phyloP scores from a whole-genome alignment of 257 asterid genomes.

The Capsicum baccatum region DNA sequence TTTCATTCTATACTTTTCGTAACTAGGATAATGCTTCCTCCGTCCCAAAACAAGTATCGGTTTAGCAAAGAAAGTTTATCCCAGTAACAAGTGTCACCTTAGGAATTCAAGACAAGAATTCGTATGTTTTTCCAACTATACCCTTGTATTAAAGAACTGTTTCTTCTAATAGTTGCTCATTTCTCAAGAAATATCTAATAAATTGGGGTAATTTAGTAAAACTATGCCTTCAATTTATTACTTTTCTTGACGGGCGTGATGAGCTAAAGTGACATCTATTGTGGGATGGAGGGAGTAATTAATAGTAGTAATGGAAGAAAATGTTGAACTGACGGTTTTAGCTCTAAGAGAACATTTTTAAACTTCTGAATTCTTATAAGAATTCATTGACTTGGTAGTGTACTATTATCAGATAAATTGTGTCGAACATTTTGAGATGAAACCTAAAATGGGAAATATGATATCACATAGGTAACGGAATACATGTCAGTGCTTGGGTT shows the following conservation, averaged over 20 bases:
- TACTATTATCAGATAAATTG: not conserved
- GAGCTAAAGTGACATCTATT: too few relatives aligned
- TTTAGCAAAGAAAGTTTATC: too few relatives aligned
- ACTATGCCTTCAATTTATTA: too few relatives aligned
- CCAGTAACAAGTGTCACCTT: too few relatives aligned
- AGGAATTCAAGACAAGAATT: too few relatives aligned
- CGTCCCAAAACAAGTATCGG: too few relatives aligned
- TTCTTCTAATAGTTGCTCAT: too few relatives aligned
- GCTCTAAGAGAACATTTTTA: constrained; percentile 4
- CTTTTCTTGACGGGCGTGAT: too few relatives aligned
- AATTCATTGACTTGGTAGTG: not conserved
- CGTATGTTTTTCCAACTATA: too few relatives aligned
- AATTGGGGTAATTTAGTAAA: too few relatives aligned
- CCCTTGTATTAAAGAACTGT: too few relatives aligned
- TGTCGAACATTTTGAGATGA: not conserved
- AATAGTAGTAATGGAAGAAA: constrained; percentile 4
- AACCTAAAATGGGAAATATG: not conserved
- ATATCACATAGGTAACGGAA: not conserved
- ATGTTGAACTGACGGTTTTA: not conserved
- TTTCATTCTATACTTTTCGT: not conserved
- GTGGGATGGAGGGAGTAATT: not conserved
- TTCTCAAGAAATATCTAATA: too few relatives aligned
- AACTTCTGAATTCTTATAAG: not conserved
- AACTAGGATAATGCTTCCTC: not conserved
- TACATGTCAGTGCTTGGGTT: not conserved